Evolutionary conservation across 1,284 basidiomycete species (phyloP).

Genomic region (Sporisorium reilianum): DNA sequence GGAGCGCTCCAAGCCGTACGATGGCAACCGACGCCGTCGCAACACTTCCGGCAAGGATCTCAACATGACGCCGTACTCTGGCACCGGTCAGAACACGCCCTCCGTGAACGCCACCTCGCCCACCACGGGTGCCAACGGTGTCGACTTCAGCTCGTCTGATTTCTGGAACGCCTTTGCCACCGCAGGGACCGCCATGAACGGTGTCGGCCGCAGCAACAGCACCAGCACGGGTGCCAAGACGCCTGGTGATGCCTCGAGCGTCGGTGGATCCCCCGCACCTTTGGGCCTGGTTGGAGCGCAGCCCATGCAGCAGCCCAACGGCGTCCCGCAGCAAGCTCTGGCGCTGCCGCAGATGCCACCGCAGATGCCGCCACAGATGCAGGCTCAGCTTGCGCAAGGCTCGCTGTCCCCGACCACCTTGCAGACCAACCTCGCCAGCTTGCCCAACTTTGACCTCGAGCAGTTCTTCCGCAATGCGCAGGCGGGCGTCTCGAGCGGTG

Average conservation of each 20-base stretch:
- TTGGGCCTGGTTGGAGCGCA: slow-evolving; percentile 16
- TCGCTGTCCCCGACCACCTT: slow-evolving; percentile 59
- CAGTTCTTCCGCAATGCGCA: slow-evolving; percentile 59
- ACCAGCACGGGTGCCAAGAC: slow-evolving; percentile 47
- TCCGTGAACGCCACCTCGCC: slow-evolving; percentile 31
- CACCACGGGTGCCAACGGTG: slow-evolving; percentile 16
- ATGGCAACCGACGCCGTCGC: slow-evolving; percentile 49
- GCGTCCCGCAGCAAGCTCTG: slow-evolving; percentile 14
- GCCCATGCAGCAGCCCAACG: slow-evolving; percentile 22
- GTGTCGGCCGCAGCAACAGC: slow-evolving; percentile 47
- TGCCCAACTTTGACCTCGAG: slow-evolving; percentile 60
- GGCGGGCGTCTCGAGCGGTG: slow-evolving; percentile 54
- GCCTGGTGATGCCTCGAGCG: slow-evolving; percentile 43
- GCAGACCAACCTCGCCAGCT: slow-evolving; percentile 60
- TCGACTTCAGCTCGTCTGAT: slow-evolving; percentile 45
- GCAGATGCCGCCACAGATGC: slow-evolving; percentile 43
- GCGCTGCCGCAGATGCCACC: slow-evolving; percentile 33
- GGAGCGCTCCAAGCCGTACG: slow-evolving; percentile 62
- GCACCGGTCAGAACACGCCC: slow-evolving; percentile 49
- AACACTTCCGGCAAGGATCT: slow-evolving; percentile 49
- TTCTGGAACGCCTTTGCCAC: slow-evolving; percentile 56
- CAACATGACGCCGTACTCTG: slow-evolving; percentile 51
- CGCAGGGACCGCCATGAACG: slow-evolving; percentile 37
- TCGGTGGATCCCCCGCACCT: slow-evolving; percentile 35
- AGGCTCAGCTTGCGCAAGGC: slow-evolving; percentile 53